Percentiles rank a stretch among this genome's conserved stretches.
phyloP scores from a whole-genome alignment of 2,329 filamentous ascomycete species.

The Calonectria ilicicola region DNA sequence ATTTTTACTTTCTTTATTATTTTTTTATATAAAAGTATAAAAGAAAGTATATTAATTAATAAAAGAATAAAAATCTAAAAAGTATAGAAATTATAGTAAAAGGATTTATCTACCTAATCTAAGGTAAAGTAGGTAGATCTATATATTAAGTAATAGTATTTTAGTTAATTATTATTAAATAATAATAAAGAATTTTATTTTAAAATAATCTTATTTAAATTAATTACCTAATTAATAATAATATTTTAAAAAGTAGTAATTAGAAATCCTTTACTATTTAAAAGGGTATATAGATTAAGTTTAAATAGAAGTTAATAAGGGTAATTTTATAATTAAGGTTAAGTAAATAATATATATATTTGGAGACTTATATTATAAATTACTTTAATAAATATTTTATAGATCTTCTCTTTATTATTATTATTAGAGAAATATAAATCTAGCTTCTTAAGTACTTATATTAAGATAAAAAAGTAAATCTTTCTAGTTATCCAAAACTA shows the following conservation, averaged over 20 bases:
- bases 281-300: background rate
- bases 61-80: slow-evolving; percentile 3
- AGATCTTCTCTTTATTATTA: background rate
- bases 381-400: background rate
- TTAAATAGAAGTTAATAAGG: background rate
- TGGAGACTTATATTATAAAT: background rate
- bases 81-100: background rate
- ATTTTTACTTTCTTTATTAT: background rate
- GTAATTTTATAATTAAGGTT: background rate
- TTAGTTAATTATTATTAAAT: background rate
- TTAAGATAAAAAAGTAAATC: slow-evolving; percentile 3
- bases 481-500: slow-evolving; percentile 5
- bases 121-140: background rate
- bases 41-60: background rate
- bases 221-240: background rate
- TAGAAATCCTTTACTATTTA: background rate
- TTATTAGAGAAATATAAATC: background rate
- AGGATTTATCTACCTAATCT: background rate
- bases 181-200: background rate
- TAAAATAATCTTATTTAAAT: background rate
- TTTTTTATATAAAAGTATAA: background rate
- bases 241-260: background rate
- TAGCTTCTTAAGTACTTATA: background rate
- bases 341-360: background rate
- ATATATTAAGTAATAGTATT: background rate